Evolutionary conservation across 495 filamentous ascomycete genomes (phyloP).

Genomic region (Hypoxylon fragiforme): DNA sequence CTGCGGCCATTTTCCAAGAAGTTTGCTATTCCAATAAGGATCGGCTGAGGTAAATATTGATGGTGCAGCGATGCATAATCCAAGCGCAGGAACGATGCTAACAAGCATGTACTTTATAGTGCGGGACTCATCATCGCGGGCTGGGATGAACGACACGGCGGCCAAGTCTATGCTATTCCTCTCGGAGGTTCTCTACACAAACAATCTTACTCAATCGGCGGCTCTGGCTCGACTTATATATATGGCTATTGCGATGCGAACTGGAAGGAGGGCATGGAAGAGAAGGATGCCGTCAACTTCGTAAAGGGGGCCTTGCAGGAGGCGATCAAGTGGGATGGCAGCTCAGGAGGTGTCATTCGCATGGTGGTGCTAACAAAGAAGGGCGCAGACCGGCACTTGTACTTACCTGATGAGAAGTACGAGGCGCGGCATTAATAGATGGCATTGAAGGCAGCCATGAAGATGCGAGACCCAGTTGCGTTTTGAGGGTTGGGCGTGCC

Average conservation of each 20-base stretch:
- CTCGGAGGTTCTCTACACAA: constrained; percentile 97
- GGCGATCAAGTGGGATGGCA: constrained; percentile 97
- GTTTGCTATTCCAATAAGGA: constrained; percentile 98
- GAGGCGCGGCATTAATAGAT: constrained; percentile 50
- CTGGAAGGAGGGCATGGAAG: constrained; percentile 94
- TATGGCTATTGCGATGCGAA: constrained; percentile 97
- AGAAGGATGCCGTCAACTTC: constrained; percentile 88
- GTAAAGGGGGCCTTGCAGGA: constrained; percentile 88
- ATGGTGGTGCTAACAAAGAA: constrained; percentile 90
- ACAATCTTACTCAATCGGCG: constrained; percentile 93
- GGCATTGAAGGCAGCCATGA: constrained; percentile 2
- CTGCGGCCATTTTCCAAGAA: constrained; percentile 94
- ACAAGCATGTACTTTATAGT: constrained; percentile 49
- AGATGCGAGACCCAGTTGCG: constrained; percentile 13
- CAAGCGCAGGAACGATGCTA: constrained; percentile 18
- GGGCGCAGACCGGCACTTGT: constrained; percentile 87
- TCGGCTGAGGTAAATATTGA: constrained; percentile 64
- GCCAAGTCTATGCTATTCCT: constrained; percentile 96
- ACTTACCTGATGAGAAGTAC: constrained; percentile 86
- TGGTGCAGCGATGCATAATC: neutral
- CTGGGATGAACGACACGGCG: constrained; percentile 89
- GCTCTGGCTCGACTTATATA: constrained; percentile 97
- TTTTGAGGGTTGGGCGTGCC: constrained; percentile 22
- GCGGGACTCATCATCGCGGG: constrained; percentile 98
- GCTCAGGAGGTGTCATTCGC: constrained; percentile 95